Conservation (phyloP, 1,284 basidiomycete species). For the Malassezia sp. region DNA sequence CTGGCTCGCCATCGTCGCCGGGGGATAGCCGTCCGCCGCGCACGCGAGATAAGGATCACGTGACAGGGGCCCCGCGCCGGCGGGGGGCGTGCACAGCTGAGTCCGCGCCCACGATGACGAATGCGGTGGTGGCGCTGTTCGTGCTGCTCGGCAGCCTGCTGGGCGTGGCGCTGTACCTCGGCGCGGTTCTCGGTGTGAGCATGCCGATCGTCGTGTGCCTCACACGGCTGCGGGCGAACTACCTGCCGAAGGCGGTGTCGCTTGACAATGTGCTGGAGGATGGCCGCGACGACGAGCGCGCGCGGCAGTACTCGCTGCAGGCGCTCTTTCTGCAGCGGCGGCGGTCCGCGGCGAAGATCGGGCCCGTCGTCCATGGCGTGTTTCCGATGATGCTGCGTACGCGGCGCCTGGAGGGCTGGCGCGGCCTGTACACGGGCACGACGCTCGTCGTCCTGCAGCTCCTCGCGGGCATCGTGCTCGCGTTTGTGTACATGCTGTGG, state of each 20-base stretch:
- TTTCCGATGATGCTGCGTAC: slow-evolving; percentile 34
- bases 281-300: slow-evolving; percentile 15
- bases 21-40: too few relatives aligned
- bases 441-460: slow-evolving; percentile 20
- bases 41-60: neutral
- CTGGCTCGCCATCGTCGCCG: slow-evolving; percentile 13
- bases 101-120: too few relatives aligned
- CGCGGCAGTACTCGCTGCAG: slow-evolving; percentile 13
- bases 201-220: slow-evolving; percentile 37
- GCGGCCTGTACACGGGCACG: slow-evolving; percentile 37
- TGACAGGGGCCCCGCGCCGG: neutral
- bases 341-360: slow-evolving; percentile 34
- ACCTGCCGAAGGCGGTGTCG: slow-evolving; percentile 41
- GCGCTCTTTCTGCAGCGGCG: slow-evolving; percentile 27
- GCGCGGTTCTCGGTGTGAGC: slow-evolving; percentile 10
- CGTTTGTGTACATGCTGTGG: slow-evolving; percentile 27
- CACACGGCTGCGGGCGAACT: slow-evolving; percentile 41
- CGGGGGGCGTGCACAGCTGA: neutral
- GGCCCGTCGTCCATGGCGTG: slow-evolving; percentile 38
- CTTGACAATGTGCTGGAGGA: slow-evolving; percentile 42
- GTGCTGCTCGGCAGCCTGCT: too few relatives aligned
- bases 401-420: slow-evolving; percentile 39
- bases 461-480: slow-evolving; percentile 22
- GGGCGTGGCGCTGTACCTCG: too few relatives aligned
- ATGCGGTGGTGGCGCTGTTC: too few relatives aligned